These are phyloP conservation scores for Oryza coarctata DNA, from an alignment of 176 grass and related monocot species.

Conservation along the genomic window DNA sequence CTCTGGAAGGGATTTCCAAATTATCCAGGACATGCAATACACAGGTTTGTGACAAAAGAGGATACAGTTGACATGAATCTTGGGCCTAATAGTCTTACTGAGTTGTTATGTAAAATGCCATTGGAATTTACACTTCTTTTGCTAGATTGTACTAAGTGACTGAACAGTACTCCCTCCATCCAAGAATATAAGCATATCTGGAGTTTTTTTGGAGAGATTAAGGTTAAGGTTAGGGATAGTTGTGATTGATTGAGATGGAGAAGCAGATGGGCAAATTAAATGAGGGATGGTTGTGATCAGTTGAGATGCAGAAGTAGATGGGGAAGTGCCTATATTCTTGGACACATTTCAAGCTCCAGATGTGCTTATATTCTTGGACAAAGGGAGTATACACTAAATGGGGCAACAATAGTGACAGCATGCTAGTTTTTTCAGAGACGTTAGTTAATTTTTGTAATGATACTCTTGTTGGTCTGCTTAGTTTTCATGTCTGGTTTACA, in stretches of 20 bases:
- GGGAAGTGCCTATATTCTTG: no score
- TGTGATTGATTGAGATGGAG: no score
- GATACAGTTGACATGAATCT: slow-evolving; percentile 14
- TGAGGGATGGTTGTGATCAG: no score
- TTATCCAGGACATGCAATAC: background rate
- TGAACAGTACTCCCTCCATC: no score
- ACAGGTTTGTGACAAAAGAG: background rate
- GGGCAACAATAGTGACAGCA: background rate
- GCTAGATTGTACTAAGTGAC: background rate
- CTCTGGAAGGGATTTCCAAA: background rate
- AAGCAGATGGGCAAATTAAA: no score
- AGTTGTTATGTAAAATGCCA: background rate
- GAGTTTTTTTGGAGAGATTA: no score
- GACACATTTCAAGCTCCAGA: no score
- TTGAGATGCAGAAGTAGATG: no score
- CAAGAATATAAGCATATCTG: no score
- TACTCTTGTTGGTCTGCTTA: background rate
- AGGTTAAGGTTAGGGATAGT: no score
- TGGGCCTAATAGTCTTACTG: background rate
- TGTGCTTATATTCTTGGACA: no score
- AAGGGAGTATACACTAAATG: background rate
- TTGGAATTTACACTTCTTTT: slow-evolving; percentile 2
- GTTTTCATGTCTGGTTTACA: background rate
- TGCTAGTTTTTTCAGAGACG: slow-evolving; percentile 11
- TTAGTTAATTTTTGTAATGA: background rate